A percentile compares a stretch with the other conserved stretches of the same genome.
Evolutionary conservation across 176 grass and related monocot genomes (phyloP).

Genomic region (Paspalum notatum): DNA sequence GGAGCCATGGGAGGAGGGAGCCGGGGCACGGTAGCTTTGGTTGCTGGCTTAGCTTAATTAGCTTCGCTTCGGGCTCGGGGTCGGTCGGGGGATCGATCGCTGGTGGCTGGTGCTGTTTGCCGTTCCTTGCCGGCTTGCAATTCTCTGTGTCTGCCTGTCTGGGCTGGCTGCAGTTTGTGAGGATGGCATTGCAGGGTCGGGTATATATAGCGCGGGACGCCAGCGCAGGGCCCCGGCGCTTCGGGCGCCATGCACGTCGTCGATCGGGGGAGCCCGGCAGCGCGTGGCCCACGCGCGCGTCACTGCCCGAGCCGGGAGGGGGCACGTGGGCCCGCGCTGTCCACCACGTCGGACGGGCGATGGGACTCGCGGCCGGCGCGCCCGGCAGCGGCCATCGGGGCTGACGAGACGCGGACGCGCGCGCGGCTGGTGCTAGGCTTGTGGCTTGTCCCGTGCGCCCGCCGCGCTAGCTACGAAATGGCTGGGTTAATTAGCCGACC

Average conservation of each 20-base stretch:
- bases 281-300: slow-evolving; percentile 62
- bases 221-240: neutral
- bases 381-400: slow-evolving; percentile 38
- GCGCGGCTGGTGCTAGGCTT: slow-evolving; percentile 3
- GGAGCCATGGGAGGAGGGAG: slow-evolving; percentile 41
- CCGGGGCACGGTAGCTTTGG: too few species aligned
- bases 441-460: slow-evolving; percentile 1
- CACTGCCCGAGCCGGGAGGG: slow-evolving; percentile 26
- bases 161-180: neutral
- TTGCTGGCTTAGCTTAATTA: too few species aligned
- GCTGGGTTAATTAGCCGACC: slow-evolving; percentile 26
- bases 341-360: slow-evolving; percentile 55
- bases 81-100: neutral
- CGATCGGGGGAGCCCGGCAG: slow-evolving; percentile 26
- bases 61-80: too few species aligned
- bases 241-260: slow-evolving; percentile 67
- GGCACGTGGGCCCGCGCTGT: slow-evolving; percentile 60
- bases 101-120: neutral
- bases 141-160: slow-evolving; percentile 6
- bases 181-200: slow-evolving; percentile 4
- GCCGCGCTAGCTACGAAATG: neutral
- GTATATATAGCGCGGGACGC: slow-evolving; percentile 51
- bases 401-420: slow-evolving; percentile 30
- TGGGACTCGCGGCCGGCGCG: slow-evolving; percentile 40
- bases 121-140: slow-evolving; percentile 40